Conservation (phyloP, 2,329 filamentous ascomycete genomes). For the Ploettnerulaceae sp. region DNA sequence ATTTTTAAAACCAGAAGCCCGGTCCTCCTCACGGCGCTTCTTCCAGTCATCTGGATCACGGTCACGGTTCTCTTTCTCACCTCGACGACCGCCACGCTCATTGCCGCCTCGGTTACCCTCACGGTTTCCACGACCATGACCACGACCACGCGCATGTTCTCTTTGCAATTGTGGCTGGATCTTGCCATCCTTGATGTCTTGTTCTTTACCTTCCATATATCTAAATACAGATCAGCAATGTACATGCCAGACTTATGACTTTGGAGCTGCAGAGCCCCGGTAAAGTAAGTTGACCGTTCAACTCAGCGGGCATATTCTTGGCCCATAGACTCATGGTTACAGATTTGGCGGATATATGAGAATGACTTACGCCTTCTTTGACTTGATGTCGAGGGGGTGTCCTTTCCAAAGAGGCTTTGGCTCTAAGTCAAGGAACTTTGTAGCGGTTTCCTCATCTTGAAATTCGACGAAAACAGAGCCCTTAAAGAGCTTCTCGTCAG, state of each 20-base stretch:
- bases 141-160: slow-evolving; percentile 13
- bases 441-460: slow-evolving; percentile 67
- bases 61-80: slow-evolving; percentile 26
- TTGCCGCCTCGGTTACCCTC: slow-evolving; percentile 1
- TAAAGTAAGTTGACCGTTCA: no score
- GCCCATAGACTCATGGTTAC: no score
- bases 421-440: slow-evolving; percentile 75
- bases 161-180: slow-evolving; percentile 49
- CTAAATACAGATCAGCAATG: slow-evolving; percentile 40
- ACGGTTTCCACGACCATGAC: slow-evolving; percentile 12
- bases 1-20: slow-evolving; percentile 53
- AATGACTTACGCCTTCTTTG: slow-evolving; percentile 55
- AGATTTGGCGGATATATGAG: not conserved
- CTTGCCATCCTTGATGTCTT: slow-evolving; percentile 66
- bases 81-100: slow-evolving; percentile 23
- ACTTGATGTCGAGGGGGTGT: slow-evolving; percentile 73
- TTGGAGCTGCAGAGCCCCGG: not conserved
- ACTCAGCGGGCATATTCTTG: no score
- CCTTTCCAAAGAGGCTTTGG: slow-evolving; percentile 82
- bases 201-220: slow-evolving; percentile 75
- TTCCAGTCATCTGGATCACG: slow-evolving; percentile 57
- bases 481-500: slow-evolving; percentile 74
- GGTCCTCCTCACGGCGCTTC: slow-evolving; percentile 57
- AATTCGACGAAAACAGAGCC: slow-evolving; percentile 97
- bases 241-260: not conserved